Conservation (phyloP, 805 yeast genomes). For the Kluyveromyces siamensis region DNA sequence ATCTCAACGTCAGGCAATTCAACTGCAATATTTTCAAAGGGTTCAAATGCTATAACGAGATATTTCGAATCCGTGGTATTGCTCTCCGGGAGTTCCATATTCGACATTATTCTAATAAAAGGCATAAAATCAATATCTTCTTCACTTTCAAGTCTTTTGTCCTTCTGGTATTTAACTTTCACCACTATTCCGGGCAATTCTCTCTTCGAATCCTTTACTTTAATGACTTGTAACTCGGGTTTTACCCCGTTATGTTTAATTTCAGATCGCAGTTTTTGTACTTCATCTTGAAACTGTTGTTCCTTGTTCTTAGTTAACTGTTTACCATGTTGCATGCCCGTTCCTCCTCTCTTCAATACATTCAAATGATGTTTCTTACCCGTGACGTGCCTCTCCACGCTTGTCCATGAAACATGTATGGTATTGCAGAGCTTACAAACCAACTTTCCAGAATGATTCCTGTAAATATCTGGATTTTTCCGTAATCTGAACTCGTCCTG, state of each 20-base stretch:
- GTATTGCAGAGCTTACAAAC: conserved; percentile 85
- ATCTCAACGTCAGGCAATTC: conserved; percentile 55
- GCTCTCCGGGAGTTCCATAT: conserved; percentile 54
- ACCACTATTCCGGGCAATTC: conserved; percentile 57
- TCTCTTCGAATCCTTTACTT: conserved; percentile 55
- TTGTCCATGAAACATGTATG: conserved; percentile 67
- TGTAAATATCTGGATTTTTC: conserved; percentile 63
- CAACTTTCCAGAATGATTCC: conserved; percentile 71
- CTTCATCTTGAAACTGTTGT: conserved; percentile 17
- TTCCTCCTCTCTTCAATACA: conserved; percentile 53
- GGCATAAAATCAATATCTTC: conserved; percentile 35
- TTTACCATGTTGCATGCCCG: conserved; percentile 4
- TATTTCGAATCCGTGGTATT: conserved; percentile 43
- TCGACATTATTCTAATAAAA: conserved; percentile 62
- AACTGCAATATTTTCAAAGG: conserved; percentile 74
- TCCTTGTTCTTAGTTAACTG: conserved; percentile 6
- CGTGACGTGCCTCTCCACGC: conserved; percentile 74
- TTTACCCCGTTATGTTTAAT: conserved; percentile 16
- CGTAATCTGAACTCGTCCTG: conserved; percentile 34
- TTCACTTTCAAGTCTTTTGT: conserved; percentile 27
- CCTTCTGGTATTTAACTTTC: conserved; percentile 42
- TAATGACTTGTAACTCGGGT: conserved; percentile 62
- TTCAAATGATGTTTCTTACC: conserved; percentile 78
- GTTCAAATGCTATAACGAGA: conserved; percentile 77
- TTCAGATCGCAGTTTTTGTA: conserved; percentile 10